Percentiles rank a stretch among this genome's conserved stretches.
These are phyloP conservation scores for Nyctanthes arbortristis DNA, from an alignment of 257 asterid genomes.

Conservation along the genomic window DNA sequence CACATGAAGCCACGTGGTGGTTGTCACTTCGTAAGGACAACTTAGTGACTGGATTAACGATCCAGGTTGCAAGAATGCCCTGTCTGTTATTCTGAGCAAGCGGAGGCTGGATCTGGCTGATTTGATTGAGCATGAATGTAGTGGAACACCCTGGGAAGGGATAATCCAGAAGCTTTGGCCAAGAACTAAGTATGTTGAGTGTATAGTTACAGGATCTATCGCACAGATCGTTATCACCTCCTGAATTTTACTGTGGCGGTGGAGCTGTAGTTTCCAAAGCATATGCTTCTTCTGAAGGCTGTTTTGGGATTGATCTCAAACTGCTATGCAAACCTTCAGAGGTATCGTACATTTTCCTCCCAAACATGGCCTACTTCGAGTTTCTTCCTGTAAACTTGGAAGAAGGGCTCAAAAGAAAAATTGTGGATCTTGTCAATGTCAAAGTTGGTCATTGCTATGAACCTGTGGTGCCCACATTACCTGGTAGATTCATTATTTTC, in stretches of 20 bases:
- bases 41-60: slow-evolving; percentile 60
- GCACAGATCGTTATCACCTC: slow-evolving; percentile 82
- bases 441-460: slow-evolving; percentile 80
- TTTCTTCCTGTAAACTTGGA: slow-evolving; percentile 67
- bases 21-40: too few species aligned
- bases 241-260: slow-evolving; percentile 75
- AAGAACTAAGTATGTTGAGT: slow-evolving; percentile 77
- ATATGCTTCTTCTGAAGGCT: slow-evolving; percentile 94
- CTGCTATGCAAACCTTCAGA: slow-evolving; percentile 80
- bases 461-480: slow-evolving; percentile 90
- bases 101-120: slow-evolving; percentile 69
- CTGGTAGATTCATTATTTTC: slow-evolving; percentile 51
- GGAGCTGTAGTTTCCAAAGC: slow-evolving; percentile 82
- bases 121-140: slow-evolving; percentile 56
- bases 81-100: slow-evolving; percentile 39
- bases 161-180: slow-evolving; percentile 85
- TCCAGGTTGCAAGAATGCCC: slow-evolving; percentile 48
- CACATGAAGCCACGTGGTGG: too few species aligned
- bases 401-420: slow-evolving; percentile 14
- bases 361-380: slow-evolving; percentile 81
- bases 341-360: slow-evolving; percentile 81
- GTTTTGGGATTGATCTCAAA: slow-evolving; percentile 77
- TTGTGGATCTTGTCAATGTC: slow-evolving; percentile 74
- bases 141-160: slow-evolving; percentile 68
- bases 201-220: slow-evolving; percentile 92